Base-by-base conservation (phyloP, 2,329 filamentous ascomycete genomes). In the Fusarium drepaniforme region DNA sequence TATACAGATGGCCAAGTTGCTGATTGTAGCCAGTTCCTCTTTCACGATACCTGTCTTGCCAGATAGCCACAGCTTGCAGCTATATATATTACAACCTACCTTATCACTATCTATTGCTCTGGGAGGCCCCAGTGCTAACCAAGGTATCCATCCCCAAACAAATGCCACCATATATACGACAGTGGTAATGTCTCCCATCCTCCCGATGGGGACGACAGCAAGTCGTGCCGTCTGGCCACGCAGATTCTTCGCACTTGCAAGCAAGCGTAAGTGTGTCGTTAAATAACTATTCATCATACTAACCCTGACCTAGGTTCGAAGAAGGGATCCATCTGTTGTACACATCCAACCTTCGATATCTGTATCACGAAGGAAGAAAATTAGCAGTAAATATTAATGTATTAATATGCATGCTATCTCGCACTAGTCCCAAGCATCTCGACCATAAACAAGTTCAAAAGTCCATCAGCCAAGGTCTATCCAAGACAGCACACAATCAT, bases 261-360 rank as follows among this genome's bases (percentile, higher is more conserved):
- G 15, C 42, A n/a, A 28, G 33, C 60, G 68, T 72, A 42, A 46
- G 62, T 60, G 8, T 15, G n/a, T n/a, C 13, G 18, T 15, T n/a
- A 16, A 8, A 59, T 30, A 16, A 1, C 3, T n/a, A 15, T 12
- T n/a, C 42, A 9, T 49, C 25, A 51, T 16, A 7, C 58, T 66
- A 46, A 71, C 23, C 12, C 7, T 6, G 4, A 3, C 25, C 15
- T 3, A 68, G 71, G 13, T 62, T 53, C 18, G 33, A 58, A n/a
- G 64, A 74, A 38, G 53, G 71, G 12, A 28, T 66, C 11, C 44
- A 33, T 8, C 40, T 72, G 23, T 62, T 74, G 15, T 67, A 71
- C 18, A 42, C 33, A 11, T 65, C 71, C 5, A 74, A 74, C 15
- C 44, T 16, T 9, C 7, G 13, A 25, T 5, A 25, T 9, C 2